Evolutionary conservation across 306 rosid species (phyloP), one percentile per base, ranked within the genome.

Genomic region (Albizia julibrissin): DNA sequence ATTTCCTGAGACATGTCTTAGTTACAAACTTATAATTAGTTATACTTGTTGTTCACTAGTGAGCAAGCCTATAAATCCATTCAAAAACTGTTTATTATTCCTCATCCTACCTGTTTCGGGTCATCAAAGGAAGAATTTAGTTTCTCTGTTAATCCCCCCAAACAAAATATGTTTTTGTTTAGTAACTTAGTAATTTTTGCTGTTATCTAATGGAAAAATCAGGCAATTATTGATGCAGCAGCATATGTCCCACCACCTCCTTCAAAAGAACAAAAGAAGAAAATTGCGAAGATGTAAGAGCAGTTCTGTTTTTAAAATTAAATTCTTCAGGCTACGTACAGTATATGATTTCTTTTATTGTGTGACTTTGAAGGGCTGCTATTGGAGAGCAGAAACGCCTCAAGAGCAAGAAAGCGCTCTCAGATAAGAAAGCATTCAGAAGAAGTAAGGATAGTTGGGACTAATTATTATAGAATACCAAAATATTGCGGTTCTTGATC

Each of bases 191-290:
- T 56, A 34, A 56, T 44, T 50, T 31, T 78, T 79, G 62, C 39
- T 78, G 43, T 72, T 84, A 13, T 69, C 56, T 62, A 33, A 34
- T 76, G 69, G 75, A 56, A 42, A 72, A 84, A 87, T 76, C 64
- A 95, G 98, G 94, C 89, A 81, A 95, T 95, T 76, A 95, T 93
- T 79, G 95, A 95, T 84, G 98, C 99, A 67, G 98, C 99, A 74
- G 84, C 95, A 11, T 93, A 95, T 86, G 97, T 95, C 72, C 99
- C 98, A 29, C 99, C 99, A 49, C 99, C 98, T 84, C 98, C 99
- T 80, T 91, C 99, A 15, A 98, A 90, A 83, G 99, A 91, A 82
- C 98, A 93, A 86, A 95, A 95, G 92, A 95, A 93, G 92, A 95
- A 93, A 88, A 90, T 95, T 44, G 94, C 92, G 6, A 93, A 95